Evolutionary conservation across 2,329 filamentous ascomycete genomes (phyloP), one percentile per base, ranked within the genome.

Genomic region (Ceratocystis destructans): DNA sequence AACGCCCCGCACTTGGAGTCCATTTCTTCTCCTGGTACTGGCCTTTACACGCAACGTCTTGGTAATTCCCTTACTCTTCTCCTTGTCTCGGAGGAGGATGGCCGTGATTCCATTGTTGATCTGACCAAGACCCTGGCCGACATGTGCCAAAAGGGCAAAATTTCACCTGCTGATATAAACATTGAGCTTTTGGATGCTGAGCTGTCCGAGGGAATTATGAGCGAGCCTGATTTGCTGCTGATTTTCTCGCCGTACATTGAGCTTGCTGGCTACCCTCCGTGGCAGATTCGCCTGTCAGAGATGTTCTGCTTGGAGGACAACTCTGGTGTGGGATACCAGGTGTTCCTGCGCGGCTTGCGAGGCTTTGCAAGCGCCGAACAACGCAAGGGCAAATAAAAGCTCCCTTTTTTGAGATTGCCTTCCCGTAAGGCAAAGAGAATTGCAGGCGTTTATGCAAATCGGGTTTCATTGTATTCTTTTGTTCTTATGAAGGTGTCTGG

Each of bases 241-340:
- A 78, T 96, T 7, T 99, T 99, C 74, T 86, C 88, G 0, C 89
- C 92, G 3, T 84, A 86, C 62, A 85, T 97, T 65, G 87, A 91
- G 73, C 77, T 99, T 57, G 87, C 90, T 65, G 91, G 94, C 8
- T 99, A 97, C 74, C 94, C 94, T 8, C 94, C 94, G 0, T 99
- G 94, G 94, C 94, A 96, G 76, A 83, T 97, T 69, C 84, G 94
- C 55, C 78, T 99, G 73, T 96, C 92, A 0, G 94, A 99, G 79
- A 96, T 99, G 67, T 96, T 92, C 74, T 84, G 86, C 71, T 78
- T 89, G 12, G 82, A 82, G 66, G 88, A 92, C 73, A 90, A 90
- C 74, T 83, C 88, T 69, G 86, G 86, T 1, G 92, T 99, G 20
- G 91, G 91, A 57, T 99, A 99, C 75, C 92, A 96, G 73, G 88